These are phyloP conservation scores for Umbelopsis sp. DNA, from an alignment of 192 early-diverging fungal genomes.

Conservation along the genomic window DNA sequence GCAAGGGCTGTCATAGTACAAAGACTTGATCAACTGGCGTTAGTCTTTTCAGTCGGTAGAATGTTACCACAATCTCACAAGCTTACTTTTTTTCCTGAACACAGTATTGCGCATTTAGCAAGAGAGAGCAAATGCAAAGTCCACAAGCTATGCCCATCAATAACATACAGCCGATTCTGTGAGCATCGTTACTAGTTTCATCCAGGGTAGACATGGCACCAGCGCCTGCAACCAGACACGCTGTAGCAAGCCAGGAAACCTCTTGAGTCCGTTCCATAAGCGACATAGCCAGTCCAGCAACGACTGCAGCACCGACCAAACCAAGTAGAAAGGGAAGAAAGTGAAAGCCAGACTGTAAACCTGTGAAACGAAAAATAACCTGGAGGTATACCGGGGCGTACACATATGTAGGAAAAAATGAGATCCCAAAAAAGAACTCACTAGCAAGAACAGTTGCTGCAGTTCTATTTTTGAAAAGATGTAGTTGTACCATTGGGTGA, in stretches of 20 bases:
- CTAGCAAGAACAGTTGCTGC: slow-evolving; percentile 27
- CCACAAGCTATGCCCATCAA: slow-evolving; percentile 58
- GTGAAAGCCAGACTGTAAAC: slow-evolving; percentile 56
- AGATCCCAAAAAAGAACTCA: slow-evolving; percentile 41
- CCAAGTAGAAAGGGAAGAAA: slow-evolving; percentile 70
- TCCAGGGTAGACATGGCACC: slow-evolving; percentile 57
- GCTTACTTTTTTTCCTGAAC: not conserved
- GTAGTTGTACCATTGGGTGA: slow-evolving; percentile 69
- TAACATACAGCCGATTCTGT: slow-evolving; percentile 62
- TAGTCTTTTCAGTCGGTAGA: not conserved
- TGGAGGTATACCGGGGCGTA: slow-evolving; percentile 72
- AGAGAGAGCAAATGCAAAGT: slow-evolving; percentile 1
- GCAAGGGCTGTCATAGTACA: slow-evolving; percentile 3
- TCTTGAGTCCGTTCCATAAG: slow-evolving; percentile 40
- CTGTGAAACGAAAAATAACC: slow-evolving; percentile 57
- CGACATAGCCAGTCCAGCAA: slow-evolving; percentile 59
- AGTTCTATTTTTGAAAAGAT: slow-evolving; percentile 56
- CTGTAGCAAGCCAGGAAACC: slow-evolving; percentile 49
- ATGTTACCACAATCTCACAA: not conserved
- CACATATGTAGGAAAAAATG: slow-evolving; percentile 50
- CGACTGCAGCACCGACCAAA: slow-evolving; percentile 57
- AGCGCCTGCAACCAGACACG: slow-evolving; percentile 54
- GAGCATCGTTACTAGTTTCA: slow-evolving; percentile 40
- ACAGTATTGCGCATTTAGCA: slow-evolving; percentile 14
- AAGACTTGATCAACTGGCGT: not conserved